Conservation (phyloP, 495 filamentous ascomycete species). For the Talaromyces adpressus region DNA sequence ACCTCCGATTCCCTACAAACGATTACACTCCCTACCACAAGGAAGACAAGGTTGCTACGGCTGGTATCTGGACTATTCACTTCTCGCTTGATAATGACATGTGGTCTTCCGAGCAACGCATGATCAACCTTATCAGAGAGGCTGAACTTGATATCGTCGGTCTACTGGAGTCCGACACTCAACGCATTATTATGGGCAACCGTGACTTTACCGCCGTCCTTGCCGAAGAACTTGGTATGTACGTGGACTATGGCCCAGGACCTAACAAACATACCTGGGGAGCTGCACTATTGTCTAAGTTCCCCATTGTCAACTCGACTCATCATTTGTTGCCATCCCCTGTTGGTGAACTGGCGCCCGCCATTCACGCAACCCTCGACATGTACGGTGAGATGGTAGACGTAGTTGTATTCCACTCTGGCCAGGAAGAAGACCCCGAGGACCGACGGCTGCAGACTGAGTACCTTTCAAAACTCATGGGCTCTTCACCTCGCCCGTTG, state of each 20-base stretch:
- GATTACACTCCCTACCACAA: slow-evolving; percentile 87
- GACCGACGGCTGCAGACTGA: slow-evolving; percentile 84
- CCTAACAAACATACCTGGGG: slow-evolving; percentile 99
- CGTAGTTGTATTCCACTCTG: slow-evolving; percentile 97
- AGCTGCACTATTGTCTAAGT: slow-evolving; percentile 85
- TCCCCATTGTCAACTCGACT: slow-evolving; percentile 94
- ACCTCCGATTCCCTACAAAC: slow-evolving; percentile 90
- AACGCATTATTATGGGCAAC: slow-evolving; percentile 99
- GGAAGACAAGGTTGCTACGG: slow-evolving; percentile 77
- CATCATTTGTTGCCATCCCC: slow-evolving; percentile 93
- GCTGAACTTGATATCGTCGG: slow-evolving; percentile 93
- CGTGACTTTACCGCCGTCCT: slow-evolving; percentile 93
- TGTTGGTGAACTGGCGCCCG: slow-evolving; percentile 89
- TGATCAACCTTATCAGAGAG: slow-evolving; percentile 87
- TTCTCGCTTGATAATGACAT: slow-evolving; percentile 98
- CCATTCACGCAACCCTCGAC: slow-evolving; percentile 92
- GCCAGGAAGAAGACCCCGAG: slow-evolving; percentile 95
- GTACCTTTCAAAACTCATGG: slow-evolving; percentile 87
- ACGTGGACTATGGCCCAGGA: slow-evolving; percentile 93
- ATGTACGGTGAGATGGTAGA: slow-evolving; percentile 86
- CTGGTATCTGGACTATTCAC: slow-evolving; percentile 98
- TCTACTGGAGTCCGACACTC: slow-evolving; percentile 85
- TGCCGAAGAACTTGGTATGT: slow-evolving; percentile 96
- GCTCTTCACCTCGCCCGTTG: slow-evolving; percentile 66
- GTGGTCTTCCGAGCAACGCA: slow-evolving; percentile 94